Evolutionary conservation across 2,329 filamentous ascomycete genomes (phyloP), one percentile per base, ranked within the genome.

Genomic region (Arachnopeziza araneosa): DNA sequence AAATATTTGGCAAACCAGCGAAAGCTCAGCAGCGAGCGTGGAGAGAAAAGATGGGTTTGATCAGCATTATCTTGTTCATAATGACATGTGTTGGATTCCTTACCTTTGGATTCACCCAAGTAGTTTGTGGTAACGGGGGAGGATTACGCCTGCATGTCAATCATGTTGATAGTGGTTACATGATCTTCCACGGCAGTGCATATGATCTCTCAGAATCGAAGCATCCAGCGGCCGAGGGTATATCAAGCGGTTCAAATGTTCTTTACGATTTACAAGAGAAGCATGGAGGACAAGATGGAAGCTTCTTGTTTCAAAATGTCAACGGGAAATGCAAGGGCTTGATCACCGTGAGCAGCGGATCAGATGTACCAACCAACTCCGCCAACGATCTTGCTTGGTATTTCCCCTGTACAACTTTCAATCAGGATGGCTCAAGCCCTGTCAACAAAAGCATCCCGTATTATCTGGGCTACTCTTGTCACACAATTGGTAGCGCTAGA

Each of bases 241-340:
- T 99, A 66, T 84, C 89, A 21, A 67, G 73, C 1, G 83, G 81
- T 30, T 80, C 89, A 24, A 97, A 98, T 69, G 86, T 99, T 24
- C 79, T 99, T 17, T 98, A 86, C 70, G 92, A 97, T 72, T 77
- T 96, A n/a, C 82, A 87, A 0, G 83, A 88, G 67, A 90, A 90
- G 71, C 85, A 93, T 68, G 88, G 87, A 58, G 95, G 93, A n/a
- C 83, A 90, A 74, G 96, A 99, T 72, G 93, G 91, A 60, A 98
- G 93, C 71, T 99, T 99, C 73, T 77, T 99, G 71, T 99, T 99
- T 77, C 95, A 99, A 73, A 96, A 98, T 67, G 95, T 99, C 74
- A 99, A 99, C 69, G 96, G 95, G 54, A 90, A 89, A 64, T 99
- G 95, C 82, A 99, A 98, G 77, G 89, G 83, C 10, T 76, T 98